phyloP scores from a whole-genome alignment of 2,329 filamentous ascomycete genomes.

The Fusarium veterinarium region DNA sequence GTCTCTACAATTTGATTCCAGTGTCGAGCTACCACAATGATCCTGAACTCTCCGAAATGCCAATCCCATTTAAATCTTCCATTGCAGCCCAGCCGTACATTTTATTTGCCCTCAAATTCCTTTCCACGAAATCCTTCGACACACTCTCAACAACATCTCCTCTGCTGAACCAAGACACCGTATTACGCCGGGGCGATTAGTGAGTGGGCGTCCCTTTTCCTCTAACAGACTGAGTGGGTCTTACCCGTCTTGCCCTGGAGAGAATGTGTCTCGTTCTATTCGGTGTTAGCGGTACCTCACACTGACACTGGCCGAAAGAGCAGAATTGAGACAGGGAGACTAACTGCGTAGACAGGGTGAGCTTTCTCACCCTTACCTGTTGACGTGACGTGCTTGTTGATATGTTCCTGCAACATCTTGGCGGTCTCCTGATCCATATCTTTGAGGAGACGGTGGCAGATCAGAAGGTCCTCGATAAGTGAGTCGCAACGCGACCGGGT shows the following conservation, averaged over 20 bases:
- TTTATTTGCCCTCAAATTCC: neutral
- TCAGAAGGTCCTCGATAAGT: conserved; percentile 81
- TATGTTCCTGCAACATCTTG: conserved; percentile 74
- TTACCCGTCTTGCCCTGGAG: conserved; percentile 91
- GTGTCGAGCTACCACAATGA: too few species aligned
- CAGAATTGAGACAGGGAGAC: conserved; percentile 28
- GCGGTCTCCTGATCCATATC: conserved; percentile 79
- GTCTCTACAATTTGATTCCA: too few species aligned
- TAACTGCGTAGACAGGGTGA: conserved; percentile 59
- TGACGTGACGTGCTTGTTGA: conserved; percentile 66
- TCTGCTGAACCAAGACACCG: neutral
- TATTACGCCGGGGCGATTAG: neutral
- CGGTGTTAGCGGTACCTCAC: neutral
- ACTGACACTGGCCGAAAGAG: conserved; percentile 13
- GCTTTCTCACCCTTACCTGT: conserved; percentile 65
- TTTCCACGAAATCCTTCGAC: neutral
- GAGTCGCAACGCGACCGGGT: conserved; percentile 82
- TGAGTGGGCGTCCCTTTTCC: neutral
- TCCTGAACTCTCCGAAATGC: too few species aligned
- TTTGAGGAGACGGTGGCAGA: conserved; percentile 77
- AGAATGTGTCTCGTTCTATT: conserved; percentile 80
- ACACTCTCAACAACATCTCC: neutral
- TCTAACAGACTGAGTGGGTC: conserved; percentile 85
- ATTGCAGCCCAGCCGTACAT: neutral
- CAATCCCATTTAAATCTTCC: neutral